These are phyloP conservation scores for Rhodotorula glutinis DNA, from an alignment of 1,284 basidiomycete genomes.

Conservation along the genomic window DNA sequence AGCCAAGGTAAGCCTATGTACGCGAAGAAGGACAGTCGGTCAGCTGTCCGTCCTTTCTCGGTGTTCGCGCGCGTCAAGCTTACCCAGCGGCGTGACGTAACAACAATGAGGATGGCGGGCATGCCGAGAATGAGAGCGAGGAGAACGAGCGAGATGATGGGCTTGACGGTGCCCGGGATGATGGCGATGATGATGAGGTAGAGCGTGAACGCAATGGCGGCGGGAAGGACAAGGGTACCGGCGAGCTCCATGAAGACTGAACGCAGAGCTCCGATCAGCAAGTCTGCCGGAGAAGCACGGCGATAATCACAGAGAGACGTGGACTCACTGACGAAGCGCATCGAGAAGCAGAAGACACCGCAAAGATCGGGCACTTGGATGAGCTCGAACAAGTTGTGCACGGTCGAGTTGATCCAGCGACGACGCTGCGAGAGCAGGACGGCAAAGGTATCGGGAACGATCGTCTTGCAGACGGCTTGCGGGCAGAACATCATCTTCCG, in stretches of 20 bases:
- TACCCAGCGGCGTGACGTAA: constrained; percentile 48
- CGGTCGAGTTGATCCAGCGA: constrained; percentile 54
- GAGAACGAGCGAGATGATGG: constrained; percentile 44
- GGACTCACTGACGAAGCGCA: constrained; percentile 48
- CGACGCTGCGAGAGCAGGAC: constrained; percentile 52
- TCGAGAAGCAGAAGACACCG: constrained; percentile 54
- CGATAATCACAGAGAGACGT: too few relatives aligned
- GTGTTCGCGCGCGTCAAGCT: not conserved
- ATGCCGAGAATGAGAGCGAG: constrained; percentile 52
- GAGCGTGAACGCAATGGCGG: constrained; percentile 52
- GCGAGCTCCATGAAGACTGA: constrained; percentile 52
- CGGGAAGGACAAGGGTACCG: constrained; percentile 52
- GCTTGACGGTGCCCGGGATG: constrained; percentile 43
- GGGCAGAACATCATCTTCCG: constrained; percentile 54
- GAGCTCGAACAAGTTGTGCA: constrained; percentile 53
- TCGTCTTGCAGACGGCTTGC: constrained; percentile 53
- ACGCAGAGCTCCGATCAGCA: too few relatives aligned
- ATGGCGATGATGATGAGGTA: constrained; percentile 46
- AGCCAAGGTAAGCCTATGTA: constrained; percentile 48
- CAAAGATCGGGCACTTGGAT: constrained; percentile 52
- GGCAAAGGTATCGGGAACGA: constrained; percentile 53
- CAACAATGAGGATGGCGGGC: constrained; percentile 52
- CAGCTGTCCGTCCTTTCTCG: not conserved
- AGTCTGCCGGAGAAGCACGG: too few relatives aligned
- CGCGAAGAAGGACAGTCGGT: not conserved